Evolutionary conservation across 305 asterid genomes (phyloP).

Genomic region (Caryopteris hybrid): DNA sequence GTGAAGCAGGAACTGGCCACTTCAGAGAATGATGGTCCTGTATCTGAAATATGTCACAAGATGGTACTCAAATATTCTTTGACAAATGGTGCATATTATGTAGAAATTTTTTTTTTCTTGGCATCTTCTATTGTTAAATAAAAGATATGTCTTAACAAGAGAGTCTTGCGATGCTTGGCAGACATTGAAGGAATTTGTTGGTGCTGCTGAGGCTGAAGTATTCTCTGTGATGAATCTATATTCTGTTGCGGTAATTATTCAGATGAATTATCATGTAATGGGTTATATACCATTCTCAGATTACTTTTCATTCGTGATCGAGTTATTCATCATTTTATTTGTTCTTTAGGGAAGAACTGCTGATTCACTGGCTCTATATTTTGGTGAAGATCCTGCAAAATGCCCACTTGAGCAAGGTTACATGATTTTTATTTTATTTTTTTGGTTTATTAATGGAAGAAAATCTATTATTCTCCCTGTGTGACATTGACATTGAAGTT

Average conservation of each 20-base stretch:
- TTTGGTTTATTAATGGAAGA: not conserved
- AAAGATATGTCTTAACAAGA: too few relatives aligned
- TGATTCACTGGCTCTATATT: slow-evolving; percentile 77
- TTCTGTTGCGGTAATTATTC: slow-evolving; percentile 65
- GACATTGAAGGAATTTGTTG: slow-evolving; percentile 74
- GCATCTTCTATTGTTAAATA: too few relatives aligned
- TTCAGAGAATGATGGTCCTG: slow-evolving; percentile 88
- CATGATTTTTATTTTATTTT: not conserved
- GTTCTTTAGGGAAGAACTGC: slow-evolving; percentile 81
- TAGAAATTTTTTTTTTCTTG: not conserved
- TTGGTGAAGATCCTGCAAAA: slow-evolving; percentile 89
- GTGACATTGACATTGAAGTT: slow-evolving; percentile 21
- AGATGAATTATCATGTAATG: slow-evolving; percentile 6
- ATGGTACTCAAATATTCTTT: slow-evolving; percentile 47
- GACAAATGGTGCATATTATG: not conserved
- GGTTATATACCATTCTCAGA: not conserved
- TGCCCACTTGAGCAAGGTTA: slow-evolving; percentile 97
- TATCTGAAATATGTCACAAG: slow-evolving; percentile 69
- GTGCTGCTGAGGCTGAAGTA: slow-evolving; percentile 70
- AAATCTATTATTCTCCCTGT: too few relatives aligned
- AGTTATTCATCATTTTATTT: not conserved
- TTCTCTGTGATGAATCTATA: slow-evolving; percentile 57
- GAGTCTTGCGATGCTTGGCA: too few relatives aligned
- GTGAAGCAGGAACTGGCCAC: slow-evolving; percentile 88
- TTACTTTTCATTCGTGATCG: slow-evolving; percentile 1